phyloP scores from a whole-genome alignment of 2,329 filamentous ascomycete species.

The Stachybotrys elegans region DNA sequence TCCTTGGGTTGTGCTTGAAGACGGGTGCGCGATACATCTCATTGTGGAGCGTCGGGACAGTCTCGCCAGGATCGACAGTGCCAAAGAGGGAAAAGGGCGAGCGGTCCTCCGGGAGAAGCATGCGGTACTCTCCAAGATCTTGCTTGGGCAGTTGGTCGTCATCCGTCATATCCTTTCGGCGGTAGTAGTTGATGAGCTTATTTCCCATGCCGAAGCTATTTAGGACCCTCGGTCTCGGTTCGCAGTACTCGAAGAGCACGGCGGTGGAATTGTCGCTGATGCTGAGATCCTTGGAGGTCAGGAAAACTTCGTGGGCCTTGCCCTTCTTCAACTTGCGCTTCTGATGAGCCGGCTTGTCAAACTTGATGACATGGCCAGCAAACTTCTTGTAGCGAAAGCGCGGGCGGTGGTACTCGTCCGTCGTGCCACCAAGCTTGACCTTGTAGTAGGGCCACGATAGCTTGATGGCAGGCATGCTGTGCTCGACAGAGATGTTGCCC shows the following conservation, averaged over 20 bases:
- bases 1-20: constrained; percentile 76
- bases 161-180: constrained; percentile 69
- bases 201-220: constrained; percentile 98
- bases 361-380: constrained; percentile 63
- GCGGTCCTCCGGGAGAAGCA: constrained; percentile 87
- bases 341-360: constrained; percentile 64
- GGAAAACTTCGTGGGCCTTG: constrained; percentile 74
- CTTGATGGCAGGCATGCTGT: constrained; percentile 86
- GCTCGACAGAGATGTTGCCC: constrained; percentile 87
- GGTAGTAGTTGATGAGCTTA: constrained; percentile 94
- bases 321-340: constrained; percentile 82
- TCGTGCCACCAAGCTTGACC: constrained; percentile 72
- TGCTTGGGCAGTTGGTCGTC: constrained; percentile 71
- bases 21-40: constrained; percentile 93
- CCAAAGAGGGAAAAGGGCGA: constrained; percentile 96
- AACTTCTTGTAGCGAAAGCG: constrained; percentile 66
- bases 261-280: constrained; percentile 85
- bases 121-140: constrained; percentile 82
- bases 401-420: constrained; percentile 78
- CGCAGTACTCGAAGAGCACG: constrained; percentile 89
- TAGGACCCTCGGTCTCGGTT: constrained; percentile 84
- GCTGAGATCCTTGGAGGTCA: constrained; percentile 74
- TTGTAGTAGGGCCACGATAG: constrained; percentile 96
- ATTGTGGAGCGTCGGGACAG: constrained; percentile 86
- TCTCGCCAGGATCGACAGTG: constrained; percentile 85